phyloP scores from a whole-genome alignment of 495 filamentous ascomycete genomes.

The Neohortaea acidophila region DNA sequence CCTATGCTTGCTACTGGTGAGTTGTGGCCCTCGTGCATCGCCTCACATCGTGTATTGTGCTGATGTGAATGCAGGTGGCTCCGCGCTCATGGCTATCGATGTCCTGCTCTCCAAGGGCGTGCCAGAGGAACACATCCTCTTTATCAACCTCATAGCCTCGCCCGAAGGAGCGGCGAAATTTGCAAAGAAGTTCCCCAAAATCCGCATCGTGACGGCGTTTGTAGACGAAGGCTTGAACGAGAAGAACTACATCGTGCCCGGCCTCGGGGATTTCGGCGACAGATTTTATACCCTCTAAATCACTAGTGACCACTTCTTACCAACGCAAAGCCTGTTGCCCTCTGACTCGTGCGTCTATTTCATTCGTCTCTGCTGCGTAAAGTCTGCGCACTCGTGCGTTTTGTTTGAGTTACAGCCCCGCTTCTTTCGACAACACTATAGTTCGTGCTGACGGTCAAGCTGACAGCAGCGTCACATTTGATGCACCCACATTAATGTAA shows the following conservation, averaged over 20 bases:
- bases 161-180: constrained; percentile 84
- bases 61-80: constrained; percentile 49
- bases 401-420: too few relatives aligned
- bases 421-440: too few relatives aligned
- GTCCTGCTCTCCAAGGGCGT: constrained; percentile 78
- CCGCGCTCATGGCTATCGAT: constrained; percentile 90
- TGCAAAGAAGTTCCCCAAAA: constrained; percentile 77
- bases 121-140: constrained; percentile 85
- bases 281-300: constrained; percentile 77
- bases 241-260: constrained; percentile 98
- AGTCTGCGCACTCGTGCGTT: too few relatives aligned
- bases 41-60: neutral
- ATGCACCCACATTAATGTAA: too few relatives aligned
- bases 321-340: too few relatives aligned
- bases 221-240: constrained; percentile 88
- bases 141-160: constrained; percentile 90
- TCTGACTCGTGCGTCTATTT: neutral
- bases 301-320: neutral
- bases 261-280: constrained; percentile 92
- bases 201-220: constrained; percentile 91
- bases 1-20: constrained; percentile 97
- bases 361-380: too few relatives aligned
- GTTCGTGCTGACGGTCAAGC: too few relatives aligned
- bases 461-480: too few relatives aligned
- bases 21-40: constrained; percentile 21